A percentile compares a stretch with the other conserved stretches of the same genome.
Evolutionary conservation across 2,329 filamentous ascomycete species (phyloP).

Genomic region (Botryosphaeria agaves): DNA sequence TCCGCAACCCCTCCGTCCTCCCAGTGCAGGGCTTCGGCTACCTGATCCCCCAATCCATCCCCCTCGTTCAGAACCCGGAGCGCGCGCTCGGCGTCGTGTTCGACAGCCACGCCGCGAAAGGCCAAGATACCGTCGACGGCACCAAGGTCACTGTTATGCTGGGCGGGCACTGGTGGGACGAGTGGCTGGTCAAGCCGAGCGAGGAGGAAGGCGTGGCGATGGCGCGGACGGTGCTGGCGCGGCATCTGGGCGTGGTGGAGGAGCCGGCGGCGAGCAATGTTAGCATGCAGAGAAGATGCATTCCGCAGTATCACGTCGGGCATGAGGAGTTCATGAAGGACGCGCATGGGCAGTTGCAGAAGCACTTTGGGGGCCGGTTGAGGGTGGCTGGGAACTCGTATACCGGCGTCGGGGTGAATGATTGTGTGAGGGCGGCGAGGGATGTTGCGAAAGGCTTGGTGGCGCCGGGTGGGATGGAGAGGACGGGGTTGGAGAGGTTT

Average conservation of each 20-base stretch:
- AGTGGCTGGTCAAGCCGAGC: constrained; percentile 41
- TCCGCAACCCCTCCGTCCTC: constrained; percentile 44
- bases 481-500: constrained; percentile 22
- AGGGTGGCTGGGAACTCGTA: constrained; percentile 38
- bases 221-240: constrained; percentile 50
- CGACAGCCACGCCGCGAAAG: constrained; percentile 41
- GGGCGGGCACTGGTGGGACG: constrained; percentile 83
- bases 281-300: constrained; percentile 51
- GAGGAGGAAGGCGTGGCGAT: constrained; percentile 49
- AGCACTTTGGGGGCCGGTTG: constrained; percentile 43
- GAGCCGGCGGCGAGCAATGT: constrained; percentile 44
- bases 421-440: constrained; percentile 37
- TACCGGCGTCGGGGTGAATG: constrained; percentile 30
- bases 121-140: constrained; percentile 12
- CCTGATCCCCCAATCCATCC: constrained; percentile 61
- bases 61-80: constrained; percentile 59
- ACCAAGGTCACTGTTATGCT: constrained; percentile 91
- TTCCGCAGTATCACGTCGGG: constrained; percentile 78
- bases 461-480: constrained; percentile 13
- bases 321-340: constrained; percentile 46
- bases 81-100: constrained; percentile 82
- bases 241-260: constrained; percentile 57
- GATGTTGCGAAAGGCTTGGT: constrained; percentile 29
- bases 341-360: constrained; percentile 36
- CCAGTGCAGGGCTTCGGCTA: constrained; percentile 70